Evolutionary conservation across 192 early-diverging fungal species (phyloP).

Genomic region (Mortierella alpina): DNA sequence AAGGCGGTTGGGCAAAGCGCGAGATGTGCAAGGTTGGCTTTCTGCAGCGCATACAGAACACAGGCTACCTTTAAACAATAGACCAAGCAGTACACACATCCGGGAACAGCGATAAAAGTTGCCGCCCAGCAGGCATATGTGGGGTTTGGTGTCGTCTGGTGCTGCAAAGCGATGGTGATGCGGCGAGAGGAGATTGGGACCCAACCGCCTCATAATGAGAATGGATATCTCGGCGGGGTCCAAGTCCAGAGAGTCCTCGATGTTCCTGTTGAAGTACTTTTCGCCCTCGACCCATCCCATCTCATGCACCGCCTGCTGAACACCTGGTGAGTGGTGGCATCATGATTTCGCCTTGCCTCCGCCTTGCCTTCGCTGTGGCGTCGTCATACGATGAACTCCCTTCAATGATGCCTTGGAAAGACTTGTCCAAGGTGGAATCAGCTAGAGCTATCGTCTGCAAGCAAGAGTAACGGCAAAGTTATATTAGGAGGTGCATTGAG

Average conservation of each 20-base stretch:
- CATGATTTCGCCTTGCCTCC: not conserved
- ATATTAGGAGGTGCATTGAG: too few species aligned
- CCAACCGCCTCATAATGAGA: conserved; percentile 34
- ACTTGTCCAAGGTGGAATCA: too few species aligned
- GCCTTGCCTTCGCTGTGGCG: not conserved
- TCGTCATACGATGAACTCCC: too few species aligned
- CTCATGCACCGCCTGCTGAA: not conserved
- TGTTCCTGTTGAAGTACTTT: conserved; percentile 43
- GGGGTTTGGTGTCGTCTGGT: conserved; percentile 29
- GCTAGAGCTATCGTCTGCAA: too few species aligned
- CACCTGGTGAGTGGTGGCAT: not conserved
- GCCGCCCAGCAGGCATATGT: not conserved
- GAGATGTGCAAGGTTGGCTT: conserved; percentile 39
- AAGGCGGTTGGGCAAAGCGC: conserved; percentile 40
- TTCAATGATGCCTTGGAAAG: too few species aligned
- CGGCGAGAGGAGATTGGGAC: conserved; percentile 35
- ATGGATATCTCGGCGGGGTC: conserved; percentile 29
- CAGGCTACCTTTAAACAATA: conserved; percentile 41
- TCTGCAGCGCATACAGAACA: conserved; percentile 33
- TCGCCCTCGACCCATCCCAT: conserved; percentile 26
- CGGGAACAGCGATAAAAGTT: conserved; percentile 19
- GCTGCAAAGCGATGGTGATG: conserved; percentile 24
- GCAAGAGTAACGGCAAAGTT: too few species aligned
- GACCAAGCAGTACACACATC: conserved; percentile 31
- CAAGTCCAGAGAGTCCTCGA: conserved; percentile 45